Conservation (phyloP, 495 filamentous ascomycete species). For the Penicillium verhagenii region DNA sequence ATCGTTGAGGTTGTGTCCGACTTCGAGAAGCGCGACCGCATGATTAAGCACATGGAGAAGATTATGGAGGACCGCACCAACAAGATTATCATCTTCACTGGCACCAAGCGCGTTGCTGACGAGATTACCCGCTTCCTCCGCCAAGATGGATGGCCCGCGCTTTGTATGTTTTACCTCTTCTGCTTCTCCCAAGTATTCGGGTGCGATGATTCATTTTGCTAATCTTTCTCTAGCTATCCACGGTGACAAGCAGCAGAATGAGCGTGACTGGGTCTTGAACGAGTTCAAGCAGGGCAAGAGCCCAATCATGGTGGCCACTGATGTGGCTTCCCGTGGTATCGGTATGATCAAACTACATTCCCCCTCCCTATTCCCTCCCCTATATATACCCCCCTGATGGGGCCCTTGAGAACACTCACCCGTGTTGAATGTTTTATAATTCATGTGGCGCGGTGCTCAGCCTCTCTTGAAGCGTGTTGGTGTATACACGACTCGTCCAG, state of each 20-base stretch:
- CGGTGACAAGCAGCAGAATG: slow-evolving; percentile 99
- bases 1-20: slow-evolving; percentile 94
- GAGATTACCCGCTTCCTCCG: slow-evolving; percentile 98
- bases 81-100: slow-evolving; percentile 95
- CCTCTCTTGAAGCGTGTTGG: slow-evolving; percentile 78
- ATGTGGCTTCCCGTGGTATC: slow-evolving; percentile 96
- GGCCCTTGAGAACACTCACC: slow-evolving; percentile 38
- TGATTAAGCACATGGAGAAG: slow-evolving; percentile 97
- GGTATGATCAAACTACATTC: slow-evolving; percentile 84
- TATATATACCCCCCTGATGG: slow-evolving; percentile 30
- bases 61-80: slow-evolving; percentile 94
- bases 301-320: slow-evolving; percentile 89
- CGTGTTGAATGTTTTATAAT: slow-evolving; percentile 62
- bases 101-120: slow-evolving; percentile 97
- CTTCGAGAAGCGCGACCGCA: slow-evolving; percentile 95
- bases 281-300: slow-evolving; percentile 98
- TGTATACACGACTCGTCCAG: slow-evolving; percentile 79
- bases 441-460: slow-evolving; percentile 76
- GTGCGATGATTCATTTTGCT: slow-evolving; percentile 31
- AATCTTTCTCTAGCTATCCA: slow-evolving; percentile 74
- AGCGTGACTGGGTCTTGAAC: slow-evolving; percentile 99
- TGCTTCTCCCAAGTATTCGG: not conserved
- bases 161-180: slow-evolving; percentile 64
- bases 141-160: slow-evolving; percentile 97
- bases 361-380: slow-evolving; percentile 45